phyloP scores from a whole-genome alignment of 1,284 basidiomycete genomes.

The Chalciporus piperatoides region DNA sequence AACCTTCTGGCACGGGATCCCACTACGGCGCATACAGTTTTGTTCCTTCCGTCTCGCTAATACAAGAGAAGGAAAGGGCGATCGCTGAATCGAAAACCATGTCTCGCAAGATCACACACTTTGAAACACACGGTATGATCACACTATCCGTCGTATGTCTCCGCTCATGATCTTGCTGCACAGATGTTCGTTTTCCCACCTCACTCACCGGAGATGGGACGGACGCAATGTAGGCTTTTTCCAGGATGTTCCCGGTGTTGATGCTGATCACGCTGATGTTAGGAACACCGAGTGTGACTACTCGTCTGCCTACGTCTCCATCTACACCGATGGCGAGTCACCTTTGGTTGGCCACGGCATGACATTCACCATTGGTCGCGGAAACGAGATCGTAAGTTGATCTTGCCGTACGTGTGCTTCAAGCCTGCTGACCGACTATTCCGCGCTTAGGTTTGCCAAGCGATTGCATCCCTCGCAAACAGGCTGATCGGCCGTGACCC shows the following conservation, averaged over 20 bases:
- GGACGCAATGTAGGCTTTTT: constrained; percentile 51
- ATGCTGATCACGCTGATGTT: not conserved
- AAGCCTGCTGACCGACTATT: constrained; percentile 1
- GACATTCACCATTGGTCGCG: constrained; percentile 97
- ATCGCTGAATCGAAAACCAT: constrained; percentile 11
- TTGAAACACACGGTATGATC: constrained; percentile 35
- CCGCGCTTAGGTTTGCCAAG: constrained; percentile 63
- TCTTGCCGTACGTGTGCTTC: not conserved
- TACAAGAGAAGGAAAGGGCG: no score
- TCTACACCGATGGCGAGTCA: constrained; percentile 60
- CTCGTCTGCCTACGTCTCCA: constrained; percentile 84
- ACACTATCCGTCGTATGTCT: not conserved
- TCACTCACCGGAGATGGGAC: constrained; percentile 59
- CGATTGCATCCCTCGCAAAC: constrained; percentile 75
- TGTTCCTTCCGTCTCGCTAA: not conserved
- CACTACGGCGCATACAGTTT: no score
- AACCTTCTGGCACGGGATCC: not conserved
- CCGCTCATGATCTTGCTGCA: constrained; percentile 2
- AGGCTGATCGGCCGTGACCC: constrained; percentile 83
- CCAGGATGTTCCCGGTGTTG: not conserved
- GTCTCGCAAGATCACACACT: constrained; percentile 35
- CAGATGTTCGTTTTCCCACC: constrained; percentile 45
- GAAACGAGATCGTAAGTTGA: constrained; percentile 79
- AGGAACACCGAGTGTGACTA: constrained; percentile 96
- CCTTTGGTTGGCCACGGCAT: constrained; percentile 84